Evolutionary conservation across 2,329 filamentous ascomycete genomes (phyloP), one percentile per base, ranked within the genome.

Genomic region (Cercospora beticola): DNA sequence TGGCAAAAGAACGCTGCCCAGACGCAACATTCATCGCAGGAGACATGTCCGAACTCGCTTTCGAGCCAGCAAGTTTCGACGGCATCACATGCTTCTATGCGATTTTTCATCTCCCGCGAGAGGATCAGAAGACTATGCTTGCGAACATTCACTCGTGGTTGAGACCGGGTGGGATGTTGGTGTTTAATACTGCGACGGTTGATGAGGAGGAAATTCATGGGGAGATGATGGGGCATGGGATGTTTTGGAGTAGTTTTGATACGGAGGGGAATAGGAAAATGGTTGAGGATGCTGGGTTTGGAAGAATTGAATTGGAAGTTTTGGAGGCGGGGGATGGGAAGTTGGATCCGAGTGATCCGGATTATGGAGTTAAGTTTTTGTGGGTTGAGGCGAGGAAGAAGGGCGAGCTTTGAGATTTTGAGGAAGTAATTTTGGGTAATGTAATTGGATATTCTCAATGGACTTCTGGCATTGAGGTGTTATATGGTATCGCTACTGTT

Each of bases 261-360:
- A 75, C 75, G 43, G 77, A 80, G 69, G 71, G 71, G 36, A 76
- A 72, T 70, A 76, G 79, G 72, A 78, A 77, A 68, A 75, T 82
- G 70, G 74, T 80, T 7, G 74, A 76, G 64, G 76, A 72, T 43
- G 77, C 69, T 28, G 81, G 81, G 67, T 76, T 82, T 74, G 78
- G 73, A 67, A 21, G 72, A 4, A 43, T 72, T 36, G 21, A 62
- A 43, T 59, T 46, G 12, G 74, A 74, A 36, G 58, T 72, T 10
- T 21, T 68, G 36, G 65, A 71, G 36, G 65, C 70, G 9, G 73
- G 66, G 21, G 74, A 76, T 60, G 74, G 69, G 9, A 65, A 68
- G 52, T 46, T 72, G 61, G 67, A 70, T 52, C 64, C 68, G 46
- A 64, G 40, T 31, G 73, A 75, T 66, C 62, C 65, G 61, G 72